A percentile compares a stretch with the other conserved stretches of the same genome.
Conservation (phyloP, 2,329 filamentous ascomycete genomes). For the Exophiala phaeomuriformis region DNA sequence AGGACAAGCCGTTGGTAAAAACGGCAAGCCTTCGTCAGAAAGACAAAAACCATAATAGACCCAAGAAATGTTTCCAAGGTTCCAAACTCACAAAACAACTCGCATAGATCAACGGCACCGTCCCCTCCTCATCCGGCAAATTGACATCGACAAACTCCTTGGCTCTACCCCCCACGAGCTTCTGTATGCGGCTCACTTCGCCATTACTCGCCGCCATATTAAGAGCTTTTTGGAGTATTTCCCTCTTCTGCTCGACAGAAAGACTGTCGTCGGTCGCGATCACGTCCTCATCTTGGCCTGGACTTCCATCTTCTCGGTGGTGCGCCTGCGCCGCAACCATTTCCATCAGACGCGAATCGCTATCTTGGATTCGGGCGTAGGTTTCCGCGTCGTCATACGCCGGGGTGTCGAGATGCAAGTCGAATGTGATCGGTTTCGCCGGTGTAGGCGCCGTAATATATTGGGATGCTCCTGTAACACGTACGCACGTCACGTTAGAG, state of each 20-base stretch:
- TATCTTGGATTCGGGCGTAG: conserved; percentile 58
- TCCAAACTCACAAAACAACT: conserved; percentile 65
- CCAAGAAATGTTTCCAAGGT: neutral
- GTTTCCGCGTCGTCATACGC: conserved; percentile 61
- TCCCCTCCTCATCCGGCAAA: conserved; percentile 85
- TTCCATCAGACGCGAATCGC: conserved; percentile 81
- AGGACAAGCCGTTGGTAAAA: too few species aligned
- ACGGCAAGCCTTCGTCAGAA: too few species aligned
- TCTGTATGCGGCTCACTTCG: conserved; percentile 71
- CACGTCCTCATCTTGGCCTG: conserved; percentile 70
- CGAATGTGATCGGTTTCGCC: conserved; percentile 78
- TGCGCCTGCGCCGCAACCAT: conserved; percentile 95
- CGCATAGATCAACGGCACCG: conserved; percentile 92
- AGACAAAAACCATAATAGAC: too few species aligned
- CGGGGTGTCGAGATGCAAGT: conserved; percentile 72
- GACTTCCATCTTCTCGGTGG: conserved; percentile 55
- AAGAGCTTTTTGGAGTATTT: conserved; percentile 75
- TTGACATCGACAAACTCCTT: conserved; percentile 76
- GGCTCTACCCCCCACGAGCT: conserved; percentile 66
- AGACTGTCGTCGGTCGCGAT: conserved; percentile 68
- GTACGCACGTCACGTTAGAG: conserved; percentile 2
- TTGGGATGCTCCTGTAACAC: conserved; percentile 73
- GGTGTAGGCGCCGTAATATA: conserved; percentile 81
- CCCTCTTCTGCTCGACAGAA: conserved; percentile 67
- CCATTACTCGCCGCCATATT: conserved; percentile 97